Conservation (phyloP, 1,139 yeast species). For the Saccharomyces hybrid region DNA sequence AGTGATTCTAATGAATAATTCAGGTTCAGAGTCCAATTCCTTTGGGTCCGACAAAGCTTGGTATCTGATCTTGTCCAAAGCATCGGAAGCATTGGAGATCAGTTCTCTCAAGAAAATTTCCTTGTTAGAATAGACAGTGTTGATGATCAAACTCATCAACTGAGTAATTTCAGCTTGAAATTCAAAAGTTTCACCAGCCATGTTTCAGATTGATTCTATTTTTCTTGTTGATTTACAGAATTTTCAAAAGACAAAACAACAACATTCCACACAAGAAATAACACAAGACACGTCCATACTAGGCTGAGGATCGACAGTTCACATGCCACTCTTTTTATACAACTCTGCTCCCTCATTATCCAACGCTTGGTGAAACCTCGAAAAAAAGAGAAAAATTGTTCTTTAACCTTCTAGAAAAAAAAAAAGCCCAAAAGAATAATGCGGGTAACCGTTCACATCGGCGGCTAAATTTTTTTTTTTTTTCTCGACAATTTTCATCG, state of each 20-base stretch:
- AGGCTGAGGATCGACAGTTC: background rate
- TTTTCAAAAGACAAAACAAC: background rate
- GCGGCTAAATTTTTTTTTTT: background rate
- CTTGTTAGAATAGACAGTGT: slow-evolving; percentile 99
- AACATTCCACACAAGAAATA: background rate
- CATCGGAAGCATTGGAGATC: slow-evolving; percentile 97
- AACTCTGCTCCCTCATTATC: background rate
- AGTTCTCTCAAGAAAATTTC: slow-evolving; percentile 98
- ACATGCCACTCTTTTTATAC: background rate
- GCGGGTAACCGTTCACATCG: background rate
- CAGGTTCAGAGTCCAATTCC: slow-evolving; percentile 90
- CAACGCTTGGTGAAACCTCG: slow-evolving; percentile 2
- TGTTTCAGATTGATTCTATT: slow-evolving; percentile 20
- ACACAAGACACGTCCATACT: background rate
- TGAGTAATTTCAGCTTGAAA: slow-evolving; percentile 99
- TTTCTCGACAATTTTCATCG: too few relatives aligned
- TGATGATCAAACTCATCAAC: slow-evolving; percentile 99
- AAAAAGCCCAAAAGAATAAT: too few relatives aligned
- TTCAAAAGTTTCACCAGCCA: slow-evolving; percentile 82
- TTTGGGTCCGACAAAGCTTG: slow-evolving; percentile 91
- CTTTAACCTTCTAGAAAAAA: slow-evolving; percentile 16
- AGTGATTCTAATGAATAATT: slow-evolving; percentile 91
- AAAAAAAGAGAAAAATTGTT: slow-evolving; percentile 10
- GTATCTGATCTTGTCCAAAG: slow-evolving; percentile 93
- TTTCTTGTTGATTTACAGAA: background rate